phyloP scores from a whole-genome alignment of 2,329 filamentous ascomycete genomes.

The Pseudogymnoascus sp. region DNA sequence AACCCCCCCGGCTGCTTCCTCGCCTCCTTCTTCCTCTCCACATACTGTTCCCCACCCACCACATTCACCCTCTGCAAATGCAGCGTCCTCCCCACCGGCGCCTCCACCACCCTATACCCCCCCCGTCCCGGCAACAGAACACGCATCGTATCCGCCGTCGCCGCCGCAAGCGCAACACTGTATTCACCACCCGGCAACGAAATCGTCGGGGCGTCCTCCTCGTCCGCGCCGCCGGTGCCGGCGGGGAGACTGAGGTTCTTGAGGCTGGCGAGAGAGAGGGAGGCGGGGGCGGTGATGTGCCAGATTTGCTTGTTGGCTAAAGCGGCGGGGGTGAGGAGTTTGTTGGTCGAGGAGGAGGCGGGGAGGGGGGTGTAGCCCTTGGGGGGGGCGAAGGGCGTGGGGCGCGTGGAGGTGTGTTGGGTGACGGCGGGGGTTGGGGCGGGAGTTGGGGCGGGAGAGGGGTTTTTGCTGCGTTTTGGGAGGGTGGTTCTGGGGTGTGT shows the following conservation, averaged over 20 bases:
- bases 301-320: conserved; percentile 66
- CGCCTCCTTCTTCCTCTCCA: conserved; percentile 39
- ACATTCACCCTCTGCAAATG: conserved; percentile 57
- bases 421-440: not conserved
- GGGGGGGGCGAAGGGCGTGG: conserved; percentile 7
- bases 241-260: conserved; percentile 56
- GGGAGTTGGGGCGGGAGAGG: conserved; percentile 1
- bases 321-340: conserved; percentile 50
- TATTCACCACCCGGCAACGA: conserved; percentile 58
- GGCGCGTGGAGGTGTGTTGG: not conserved
- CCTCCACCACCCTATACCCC: conserved; percentile 44
- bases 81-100: conserved; percentile 49
- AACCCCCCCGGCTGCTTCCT: conserved; percentile 61
- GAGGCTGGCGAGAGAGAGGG: conserved; percentile 59
- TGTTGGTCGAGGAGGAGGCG: conserved; percentile 14
- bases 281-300: conserved; percentile 69
- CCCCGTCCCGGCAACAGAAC: conserved; percentile 52
- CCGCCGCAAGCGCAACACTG: conserved; percentile 44
- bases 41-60: conserved; percentile 27
- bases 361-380: conserved; percentile 20
- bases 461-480: conserved; percentile 9
- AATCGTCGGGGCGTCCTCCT: conserved; percentile 39
- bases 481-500: conserved; percentile 12
- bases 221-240: conserved; percentile 35
- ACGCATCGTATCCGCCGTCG: conserved; percentile 45